Evolutionary conservation across 768 basidiomycete genomes (phyloP).

Genomic region (Chalciporus sphaerocephalus): DNA sequence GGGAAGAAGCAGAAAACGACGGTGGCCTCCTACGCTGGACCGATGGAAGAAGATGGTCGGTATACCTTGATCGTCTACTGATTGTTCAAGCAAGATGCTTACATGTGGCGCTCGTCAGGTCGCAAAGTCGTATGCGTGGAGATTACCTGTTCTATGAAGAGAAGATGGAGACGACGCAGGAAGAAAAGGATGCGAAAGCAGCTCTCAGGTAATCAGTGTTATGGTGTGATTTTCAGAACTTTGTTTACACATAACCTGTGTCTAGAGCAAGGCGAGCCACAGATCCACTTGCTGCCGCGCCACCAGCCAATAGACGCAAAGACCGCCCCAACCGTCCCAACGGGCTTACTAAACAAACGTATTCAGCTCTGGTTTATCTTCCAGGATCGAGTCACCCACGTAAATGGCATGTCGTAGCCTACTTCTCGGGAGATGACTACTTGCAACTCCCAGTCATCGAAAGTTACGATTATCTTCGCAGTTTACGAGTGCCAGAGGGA

Average conservation of each 20-base stretch:
- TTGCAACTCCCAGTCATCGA: constrained; percentile 67
- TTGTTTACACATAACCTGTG: constrained; percentile 10
- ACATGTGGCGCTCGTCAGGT: constrained; percentile 42
- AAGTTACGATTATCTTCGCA: constrained; percentile 68
- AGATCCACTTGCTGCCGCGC: constrained; percentile 54
- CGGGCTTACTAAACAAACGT: constrained; percentile 84
- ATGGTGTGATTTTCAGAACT: background rate
- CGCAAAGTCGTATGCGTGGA: constrained; percentile 79
- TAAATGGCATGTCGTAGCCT: constrained; percentile 84
- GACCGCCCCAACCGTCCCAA: constrained; percentile 74
- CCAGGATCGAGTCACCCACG: constrained; percentile 53
- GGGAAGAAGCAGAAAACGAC: constrained; percentile 79
- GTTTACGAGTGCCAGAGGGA: constrained; percentile 61
- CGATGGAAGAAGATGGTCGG: constrained; percentile 73
- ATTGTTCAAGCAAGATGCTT: too few relatives aligned
- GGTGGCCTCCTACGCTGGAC: constrained; percentile 72
- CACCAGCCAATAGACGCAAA: constrained; percentile 63
- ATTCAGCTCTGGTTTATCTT: constrained; percentile 69
- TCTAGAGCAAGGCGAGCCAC: constrained; percentile 54
- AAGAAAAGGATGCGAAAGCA: constrained; percentile 75
- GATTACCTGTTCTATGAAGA: constrained; percentile 84
- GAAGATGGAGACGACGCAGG: constrained; percentile 75
- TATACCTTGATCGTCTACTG: background rate
- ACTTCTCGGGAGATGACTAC: constrained; percentile 73
- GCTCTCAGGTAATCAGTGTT: constrained; percentile 54